These are phyloP conservation scores for Hyaloperonospora brassicae DNA, from an alignment of 352 stramenopile species.

Conservation along the genomic window DNA sequence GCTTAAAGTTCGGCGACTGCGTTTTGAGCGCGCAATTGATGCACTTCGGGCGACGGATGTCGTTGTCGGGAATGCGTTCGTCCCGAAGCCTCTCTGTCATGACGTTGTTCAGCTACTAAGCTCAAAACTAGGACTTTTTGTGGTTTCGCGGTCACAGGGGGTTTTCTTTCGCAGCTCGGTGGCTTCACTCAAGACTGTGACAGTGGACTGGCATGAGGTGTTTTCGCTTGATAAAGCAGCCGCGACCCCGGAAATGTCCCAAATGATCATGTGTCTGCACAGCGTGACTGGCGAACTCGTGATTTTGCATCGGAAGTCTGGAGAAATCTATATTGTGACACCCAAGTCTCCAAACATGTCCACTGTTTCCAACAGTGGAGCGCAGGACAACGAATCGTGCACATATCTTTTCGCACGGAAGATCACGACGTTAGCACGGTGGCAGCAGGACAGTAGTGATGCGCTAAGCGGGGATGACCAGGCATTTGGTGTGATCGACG, in stretches of 20 bases:
- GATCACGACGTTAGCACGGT: constrained; percentile 24
- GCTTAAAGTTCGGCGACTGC: constrained; percentile 59
- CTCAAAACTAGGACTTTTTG: constrained; percentile 65
- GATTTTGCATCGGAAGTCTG: constrained; percentile 29
- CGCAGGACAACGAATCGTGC: constrained; percentile 10
- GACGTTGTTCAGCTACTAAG: constrained; percentile 36
- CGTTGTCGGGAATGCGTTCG: constrained; percentile 55
- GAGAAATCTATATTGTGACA: constrained; percentile 38
- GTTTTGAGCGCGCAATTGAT: constrained; percentile 57
- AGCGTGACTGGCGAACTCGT: constrained; percentile 74
- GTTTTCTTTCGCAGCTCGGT: constrained; percentile 54
- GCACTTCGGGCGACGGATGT: constrained; percentile 71
- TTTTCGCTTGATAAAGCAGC: constrained; percentile 5
- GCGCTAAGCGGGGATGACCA: neutral
- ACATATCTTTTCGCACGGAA: constrained; percentile 17
- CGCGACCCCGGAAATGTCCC: constrained; percentile 1
- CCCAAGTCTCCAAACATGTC: constrained; percentile 9
- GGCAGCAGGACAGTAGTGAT: constrained; percentile 8
- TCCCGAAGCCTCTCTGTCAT: constrained; percentile 16
- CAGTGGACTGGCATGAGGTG: constrained; percentile 30
- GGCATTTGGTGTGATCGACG: constrained; percentile 18
- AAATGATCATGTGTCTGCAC: constrained; percentile 42
- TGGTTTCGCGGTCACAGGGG: constrained; percentile 40
- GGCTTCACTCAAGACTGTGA: constrained; percentile 33
- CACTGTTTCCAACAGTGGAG: constrained; percentile 3